Conservation (phyloP, 2,329 filamentous ascomycete species). For the Paradendryphiella salina region DNA sequence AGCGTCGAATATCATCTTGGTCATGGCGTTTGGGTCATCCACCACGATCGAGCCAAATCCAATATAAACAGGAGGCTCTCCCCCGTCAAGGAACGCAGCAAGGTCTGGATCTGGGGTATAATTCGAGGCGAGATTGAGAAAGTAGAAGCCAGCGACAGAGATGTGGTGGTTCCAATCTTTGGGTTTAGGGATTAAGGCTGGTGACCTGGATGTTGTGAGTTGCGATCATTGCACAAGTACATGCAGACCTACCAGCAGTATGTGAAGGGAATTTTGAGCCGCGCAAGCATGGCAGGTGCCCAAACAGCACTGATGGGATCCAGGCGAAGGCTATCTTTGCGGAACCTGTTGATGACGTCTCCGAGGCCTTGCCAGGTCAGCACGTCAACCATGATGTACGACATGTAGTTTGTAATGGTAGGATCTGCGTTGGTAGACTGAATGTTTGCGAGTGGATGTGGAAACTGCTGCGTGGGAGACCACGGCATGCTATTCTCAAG, state of each 20-base stretch:
- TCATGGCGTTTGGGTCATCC: conserved; percentile 50
- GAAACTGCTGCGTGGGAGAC: conserved; percentile 82
- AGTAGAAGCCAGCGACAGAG: conserved; percentile 49
- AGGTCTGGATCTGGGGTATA: conserved; percentile 47
- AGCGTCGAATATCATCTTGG: conserved; percentile 48
- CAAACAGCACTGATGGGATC: conserved; percentile 79
- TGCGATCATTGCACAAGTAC: neutral
- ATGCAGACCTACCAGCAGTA: conserved; percentile 75
- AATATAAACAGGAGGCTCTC: conserved; percentile 49
- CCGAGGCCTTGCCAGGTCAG: conserved; percentile 92
- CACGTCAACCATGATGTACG: conserved; percentile 84
- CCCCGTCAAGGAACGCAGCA: conserved; percentile 45
- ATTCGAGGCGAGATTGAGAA: conserved; percentile 46
- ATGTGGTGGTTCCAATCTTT: conserved; percentile 51
- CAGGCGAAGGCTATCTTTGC: conserved; percentile 72
- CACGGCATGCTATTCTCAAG: conserved; percentile 71
- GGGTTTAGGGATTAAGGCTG: conserved; percentile 52
- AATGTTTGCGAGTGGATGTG: conserved; percentile 83
- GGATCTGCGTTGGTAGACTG: conserved; percentile 74
- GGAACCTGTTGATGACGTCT: conserved; percentile 87
- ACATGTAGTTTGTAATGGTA: conserved; percentile 78
- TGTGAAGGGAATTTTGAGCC: conserved; percentile 78
- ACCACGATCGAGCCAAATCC: conserved; percentile 50
- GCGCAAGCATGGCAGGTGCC: conserved; percentile 77
- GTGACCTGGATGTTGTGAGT: conserved; percentile 34